phyloP scores from a whole-genome alignment of 2,329 filamentous ascomycete genomes.

The Teratosphaeria zuluensis region DNA sequence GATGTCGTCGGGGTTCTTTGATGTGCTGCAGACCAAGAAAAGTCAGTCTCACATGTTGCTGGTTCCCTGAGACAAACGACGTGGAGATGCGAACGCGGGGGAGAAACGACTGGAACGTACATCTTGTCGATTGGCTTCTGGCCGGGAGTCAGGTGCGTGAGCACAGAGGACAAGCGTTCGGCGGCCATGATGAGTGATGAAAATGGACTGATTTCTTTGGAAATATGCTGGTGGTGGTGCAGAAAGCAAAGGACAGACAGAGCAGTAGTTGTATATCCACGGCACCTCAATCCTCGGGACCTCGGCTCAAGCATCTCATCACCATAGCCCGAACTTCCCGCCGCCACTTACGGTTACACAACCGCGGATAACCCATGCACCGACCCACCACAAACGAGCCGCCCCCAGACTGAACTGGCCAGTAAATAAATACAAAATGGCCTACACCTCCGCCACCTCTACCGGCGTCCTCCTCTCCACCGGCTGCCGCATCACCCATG shows the following conservation, averaged over 20 bases:
- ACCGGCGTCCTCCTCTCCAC: background rate
- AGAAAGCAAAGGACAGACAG: background rate
- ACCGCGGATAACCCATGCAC: background rate
- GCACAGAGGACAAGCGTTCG: conserved; percentile 77
- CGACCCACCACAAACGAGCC: background rate
- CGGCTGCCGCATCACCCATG: background rate
- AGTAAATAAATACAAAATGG: background rate
- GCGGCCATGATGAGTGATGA: conserved; percentile 54
- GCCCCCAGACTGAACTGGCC: no score
- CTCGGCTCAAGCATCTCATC: background rate
- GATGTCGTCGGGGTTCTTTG: conserved; percentile 81
- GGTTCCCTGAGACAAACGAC: conserved; percentile 37
- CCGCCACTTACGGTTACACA: background rate
- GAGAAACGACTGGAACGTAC: conserved; percentile 53
- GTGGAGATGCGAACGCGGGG: conserved; percentile 48
- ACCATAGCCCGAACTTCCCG: background rate
- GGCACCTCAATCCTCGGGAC: background rate
- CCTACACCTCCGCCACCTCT: background rate
- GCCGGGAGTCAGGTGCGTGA: conserved; percentile 69
- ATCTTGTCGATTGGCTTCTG: conserved; percentile 63
- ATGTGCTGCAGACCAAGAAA: conserved; percentile 4
- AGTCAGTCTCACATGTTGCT: conserved; percentile 64
- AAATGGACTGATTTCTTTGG: background rate
- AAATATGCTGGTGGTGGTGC: background rate
- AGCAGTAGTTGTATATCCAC: background rate